Percentiles rank a stretch among this genome's conserved stretches.
These are phyloP conservation scores for Hanseniaspora sp. DNA, from an alignment of 1,139 yeast genomes.

Conservation along the genomic window DNA sequence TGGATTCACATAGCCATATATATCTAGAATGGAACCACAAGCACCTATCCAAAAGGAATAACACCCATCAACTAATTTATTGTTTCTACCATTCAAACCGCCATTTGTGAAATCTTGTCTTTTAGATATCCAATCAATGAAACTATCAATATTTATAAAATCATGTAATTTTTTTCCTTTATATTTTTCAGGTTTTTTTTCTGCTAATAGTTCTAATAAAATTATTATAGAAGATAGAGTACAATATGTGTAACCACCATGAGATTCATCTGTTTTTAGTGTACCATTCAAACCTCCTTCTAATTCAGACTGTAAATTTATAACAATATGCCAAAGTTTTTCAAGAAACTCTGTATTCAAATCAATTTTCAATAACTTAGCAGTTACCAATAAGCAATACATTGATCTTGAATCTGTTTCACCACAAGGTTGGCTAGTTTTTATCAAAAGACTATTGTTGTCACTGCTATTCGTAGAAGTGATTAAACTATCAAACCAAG, in stretches of 20 bases:
- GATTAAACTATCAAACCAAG: slow-evolving; percentile 49
- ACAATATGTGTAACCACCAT: slow-evolving; percentile 93
- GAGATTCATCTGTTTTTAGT: slow-evolving; percentile 64
- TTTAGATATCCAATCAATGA: slow-evolving; percentile 54
- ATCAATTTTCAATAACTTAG: slow-evolving; percentile 48
- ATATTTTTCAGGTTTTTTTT: slow-evolving; percentile 20
- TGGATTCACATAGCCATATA: slow-evolving; percentile 28
- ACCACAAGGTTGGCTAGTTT: slow-evolving; percentile 37
- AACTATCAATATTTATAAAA: slow-evolving; percentile 33
- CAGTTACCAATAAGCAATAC: slow-evolving; percentile 74
- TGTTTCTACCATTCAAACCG: slow-evolving; percentile 80
- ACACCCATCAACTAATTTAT: slow-evolving; percentile 92
- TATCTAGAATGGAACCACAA: slow-evolving; percentile 45
- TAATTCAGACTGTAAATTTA: slow-evolving; percentile 48
- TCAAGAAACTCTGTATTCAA: not conserved
- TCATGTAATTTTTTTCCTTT: slow-evolving; percentile 24
- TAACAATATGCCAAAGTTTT: slow-evolving; percentile 1
- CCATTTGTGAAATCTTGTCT: slow-evolving; percentile 69
- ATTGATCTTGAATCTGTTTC: slow-evolving; percentile 81
- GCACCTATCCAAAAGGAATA: slow-evolving; percentile 96
- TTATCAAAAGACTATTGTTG: slow-evolving; percentile 44
- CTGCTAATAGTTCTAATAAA: slow-evolving; percentile 22
- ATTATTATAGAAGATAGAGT: slow-evolving; percentile 59
- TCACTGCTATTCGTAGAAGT: slow-evolving; percentile 52
- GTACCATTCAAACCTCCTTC: slow-evolving; percentile 92